Conservation (phyloP, 345 rosid genomes). For the Brassica carinata region DNA sequence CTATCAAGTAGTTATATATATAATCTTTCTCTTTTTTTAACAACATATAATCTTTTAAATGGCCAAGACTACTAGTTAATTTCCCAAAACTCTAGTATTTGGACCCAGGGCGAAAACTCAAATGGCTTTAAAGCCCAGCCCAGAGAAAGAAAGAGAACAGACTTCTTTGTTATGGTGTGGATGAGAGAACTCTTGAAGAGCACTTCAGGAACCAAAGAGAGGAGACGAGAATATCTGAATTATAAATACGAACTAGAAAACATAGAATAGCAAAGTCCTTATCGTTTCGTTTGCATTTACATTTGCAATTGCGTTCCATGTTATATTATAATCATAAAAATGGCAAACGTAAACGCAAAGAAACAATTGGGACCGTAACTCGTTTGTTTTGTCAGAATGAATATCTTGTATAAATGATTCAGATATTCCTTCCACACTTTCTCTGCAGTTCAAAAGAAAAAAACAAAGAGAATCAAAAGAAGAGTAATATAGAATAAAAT, state of each 20-base stretch:
- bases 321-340: neutral
- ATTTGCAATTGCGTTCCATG: neutral
- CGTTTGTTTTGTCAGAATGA: constrained; percentile 2
- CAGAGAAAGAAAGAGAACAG: neutral
- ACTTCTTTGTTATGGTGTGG: neutral
- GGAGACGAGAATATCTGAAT: neutral
- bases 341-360: neutral
- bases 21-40: too few species aligned
- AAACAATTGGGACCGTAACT: neutral
- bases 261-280: neutral
- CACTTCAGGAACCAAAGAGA: neutral
- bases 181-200: neutral
- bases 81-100: neutral
- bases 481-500: constrained; percentile 17
- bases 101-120: neutral
- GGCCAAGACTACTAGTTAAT: neutral
- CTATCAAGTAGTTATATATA: neutral
- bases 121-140: neutral
- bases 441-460: neutral
- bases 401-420: neutral
- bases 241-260: neutral
- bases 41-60: neutral
- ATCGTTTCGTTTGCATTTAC: neutral
- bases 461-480: constrained; percentile 12
- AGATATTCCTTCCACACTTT: constrained; percentile 24